Percentiles rank a stretch among this genome's conserved stretches.
phyloP scores from a whole-genome alignment of 1,284 basidiomycete genomes.

The Blastosporella zonata region DNA sequence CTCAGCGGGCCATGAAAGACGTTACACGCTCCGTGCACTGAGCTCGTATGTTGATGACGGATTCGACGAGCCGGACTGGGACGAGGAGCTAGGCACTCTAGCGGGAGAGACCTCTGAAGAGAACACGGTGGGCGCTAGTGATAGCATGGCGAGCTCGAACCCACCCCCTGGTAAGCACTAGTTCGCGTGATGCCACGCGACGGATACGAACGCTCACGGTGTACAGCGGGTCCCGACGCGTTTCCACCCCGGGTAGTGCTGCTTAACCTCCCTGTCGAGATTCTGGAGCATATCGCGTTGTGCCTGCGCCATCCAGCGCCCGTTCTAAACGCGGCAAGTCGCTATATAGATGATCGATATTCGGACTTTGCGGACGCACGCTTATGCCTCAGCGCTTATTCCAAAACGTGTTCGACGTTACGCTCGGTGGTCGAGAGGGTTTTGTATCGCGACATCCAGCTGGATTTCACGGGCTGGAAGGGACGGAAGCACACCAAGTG shows the following conservation, averaged over 20 bases:
- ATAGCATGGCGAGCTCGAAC: neutral
- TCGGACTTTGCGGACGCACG: constrained; percentile 24
- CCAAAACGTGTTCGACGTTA: constrained; percentile 19
- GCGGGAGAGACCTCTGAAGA: neutral
- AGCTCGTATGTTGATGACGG: constrained; percentile 6
- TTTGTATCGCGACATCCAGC: constrained; percentile 25
- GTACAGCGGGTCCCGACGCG: constrained; percentile 4
- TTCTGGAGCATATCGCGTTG: constrained; percentile 25
- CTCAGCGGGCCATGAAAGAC: constrained; percentile 7
- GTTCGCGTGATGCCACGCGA: neutral
- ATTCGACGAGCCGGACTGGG: constrained; percentile 1
- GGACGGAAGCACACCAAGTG: constrained; percentile 27
- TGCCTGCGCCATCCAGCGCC: constrained; percentile 20
- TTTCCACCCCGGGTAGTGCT: constrained; percentile 19
- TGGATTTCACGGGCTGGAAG: constrained; percentile 29
- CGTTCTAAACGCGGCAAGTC: constrained; percentile 22
- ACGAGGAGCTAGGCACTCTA: neutral
- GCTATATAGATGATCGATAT: constrained; percentile 26
- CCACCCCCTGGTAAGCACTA: constrained; percentile 4
- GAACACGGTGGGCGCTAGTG: neutral
- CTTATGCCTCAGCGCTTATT: constrained; percentile 23
- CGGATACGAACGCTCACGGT: constrained; percentile 1
- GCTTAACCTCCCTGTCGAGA: constrained; percentile 26
- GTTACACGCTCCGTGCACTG: constrained; percentile 11
- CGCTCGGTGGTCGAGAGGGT: constrained; percentile 23